Base-by-base conservation (phyloP, 208 protist genomes). In the Trypanosoma platydactyli region DNA sequence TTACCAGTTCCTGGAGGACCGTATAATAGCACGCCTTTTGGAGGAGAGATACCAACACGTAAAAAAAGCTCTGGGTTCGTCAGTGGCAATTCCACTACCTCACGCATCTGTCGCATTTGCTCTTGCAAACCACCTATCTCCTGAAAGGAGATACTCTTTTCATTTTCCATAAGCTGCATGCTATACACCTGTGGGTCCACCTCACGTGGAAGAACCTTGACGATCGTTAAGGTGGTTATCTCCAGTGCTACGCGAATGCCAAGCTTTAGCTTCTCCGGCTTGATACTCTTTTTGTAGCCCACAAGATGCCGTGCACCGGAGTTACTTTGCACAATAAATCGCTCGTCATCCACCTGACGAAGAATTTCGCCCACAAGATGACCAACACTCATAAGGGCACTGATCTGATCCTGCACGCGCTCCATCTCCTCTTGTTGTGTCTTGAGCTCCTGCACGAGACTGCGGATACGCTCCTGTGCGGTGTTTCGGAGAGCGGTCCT, bases 141-240 rank as follows among this genome's bases (percentile, higher is more conserved):
- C 49, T 89, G 86, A 77, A 99, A 99, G 33, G 81, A 89, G 38
- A 98, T 68, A 44, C 80, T 86, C 67, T 97, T 89, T 49, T 98
- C 98, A 38, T 98, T 92, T 33, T 96, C 94, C 77, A 99, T 97
- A 57, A 89, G 83, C 60, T 98, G 86, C 99, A 99, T 99, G 73
- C 98, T 98, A 89, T 98, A 99, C 30, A 99, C 98, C 35, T 98
- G 83, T 44, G 99, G 98, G 76, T 99, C 98, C 6, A 99, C 96
- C 86, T 99, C 98, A 50, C 98, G 85, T 51, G 98, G 98, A n/a
- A 99, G 87, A 12, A 97, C 84, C 56, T 98, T 91, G 84, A 99
- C 98, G 71, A 99, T 99, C 5, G 99, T 99, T 24, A 99, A 86
- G 18, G 99, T 99, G 7, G 98, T 99, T 71, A 99, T 99, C 78